Conservation (phyloP, 2,329 filamentous ascomycete genomes). For the Penicillium sp. region DNA sequence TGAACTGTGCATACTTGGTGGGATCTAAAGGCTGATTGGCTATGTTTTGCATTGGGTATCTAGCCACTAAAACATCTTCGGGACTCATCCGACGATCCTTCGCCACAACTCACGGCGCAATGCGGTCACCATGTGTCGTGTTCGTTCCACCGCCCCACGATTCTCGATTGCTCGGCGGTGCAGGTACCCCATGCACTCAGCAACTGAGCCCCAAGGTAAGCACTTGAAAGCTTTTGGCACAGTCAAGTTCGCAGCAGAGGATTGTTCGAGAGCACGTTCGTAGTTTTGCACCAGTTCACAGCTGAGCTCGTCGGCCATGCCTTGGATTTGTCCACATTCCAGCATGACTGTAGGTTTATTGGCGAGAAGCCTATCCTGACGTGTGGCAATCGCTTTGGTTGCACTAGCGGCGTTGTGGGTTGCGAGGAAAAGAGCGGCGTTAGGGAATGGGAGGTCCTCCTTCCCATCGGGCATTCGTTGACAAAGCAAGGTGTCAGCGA, state of each 20-base stretch:
- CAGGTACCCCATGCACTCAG: slow-evolving; percentile 47
- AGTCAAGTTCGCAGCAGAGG: slow-evolving; percentile 24
- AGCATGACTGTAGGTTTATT: slow-evolving; percentile 34
- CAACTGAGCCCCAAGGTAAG: slow-evolving; percentile 47
- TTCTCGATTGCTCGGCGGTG: slow-evolving; percentile 61
- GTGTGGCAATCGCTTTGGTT: slow-evolving; percentile 34
- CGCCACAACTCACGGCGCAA: slow-evolving; percentile 55
- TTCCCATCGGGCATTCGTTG: slow-evolving; percentile 32
- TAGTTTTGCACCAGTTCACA: slow-evolving; percentile 39
- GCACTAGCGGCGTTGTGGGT: slow-evolving; percentile 46
- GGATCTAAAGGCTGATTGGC: background rate
- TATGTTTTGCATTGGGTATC: background rate
- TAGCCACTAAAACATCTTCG: background rate
- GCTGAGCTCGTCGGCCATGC: slow-evolving; percentile 84
- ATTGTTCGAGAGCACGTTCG: slow-evolving; percentile 14
- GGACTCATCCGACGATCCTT: slow-evolving; percentile 28
- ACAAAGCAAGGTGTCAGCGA: slow-evolving; percentile 42
- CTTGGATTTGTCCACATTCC: slow-evolving; percentile 68
- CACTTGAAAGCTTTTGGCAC: slow-evolving; percentile 44
- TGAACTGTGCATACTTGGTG: background rate
- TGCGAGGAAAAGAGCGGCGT: slow-evolving; percentile 44
- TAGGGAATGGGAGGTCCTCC: slow-evolving; percentile 12
- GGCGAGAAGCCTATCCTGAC: slow-evolving; percentile 31
- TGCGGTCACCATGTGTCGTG: slow-evolving; percentile 53
- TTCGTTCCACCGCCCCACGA: slow-evolving; percentile 59